Evolutionary conservation across 2,329 filamentous ascomycete species (phyloP), one percentile per base, ranked within the genome.

Genomic region (Penicillium sp.): DNA sequence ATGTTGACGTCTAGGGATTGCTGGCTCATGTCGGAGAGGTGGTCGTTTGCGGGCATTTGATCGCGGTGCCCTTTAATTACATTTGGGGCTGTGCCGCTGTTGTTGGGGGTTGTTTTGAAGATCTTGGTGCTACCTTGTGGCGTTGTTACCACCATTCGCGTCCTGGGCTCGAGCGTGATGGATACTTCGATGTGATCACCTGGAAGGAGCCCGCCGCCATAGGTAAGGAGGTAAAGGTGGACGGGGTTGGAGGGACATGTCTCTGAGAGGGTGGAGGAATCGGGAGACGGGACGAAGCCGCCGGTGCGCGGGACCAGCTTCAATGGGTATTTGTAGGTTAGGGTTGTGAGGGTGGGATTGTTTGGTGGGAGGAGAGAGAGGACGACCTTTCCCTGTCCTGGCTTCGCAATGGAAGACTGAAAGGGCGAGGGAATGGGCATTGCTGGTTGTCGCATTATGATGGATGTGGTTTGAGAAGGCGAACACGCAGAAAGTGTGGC

Each of bases 321-420:
- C 45, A 99, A 82, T 1, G 94, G 94, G 69, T 97, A 99, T 72
- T 96, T 91, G 72, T 95, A 97, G 35, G 87, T 87, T 62, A 96
- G 84, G 32, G 82, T 84, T 58, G 87, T 85, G 31, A 96, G 82
- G 44, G 86, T 85, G 14, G 90, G 90, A 46, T 83, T 83, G 26
- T 83, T 82, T 32, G 87, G 86, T 35, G 92, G 90, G 10, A 92
- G 81, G 6, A 89, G 77, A 20, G 84, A 84, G 55, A 91, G 85
- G 51, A 91, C 81, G 63, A 97, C 89, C 61, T 81, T 82, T 58
- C 94, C 94, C 69, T 90, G 82, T 55, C 94, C 94, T 22, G 92
- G 85, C 51, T 81, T 80, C 24, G 89, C 89, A 38, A 87, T 82
- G 29, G 89, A 89, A 50, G 84, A 79, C 48, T 89, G 85, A 70